Evolutionary conservation across 805 yeast genomes (phyloP).

Genomic region (Citeromyces matritensis): DNA sequence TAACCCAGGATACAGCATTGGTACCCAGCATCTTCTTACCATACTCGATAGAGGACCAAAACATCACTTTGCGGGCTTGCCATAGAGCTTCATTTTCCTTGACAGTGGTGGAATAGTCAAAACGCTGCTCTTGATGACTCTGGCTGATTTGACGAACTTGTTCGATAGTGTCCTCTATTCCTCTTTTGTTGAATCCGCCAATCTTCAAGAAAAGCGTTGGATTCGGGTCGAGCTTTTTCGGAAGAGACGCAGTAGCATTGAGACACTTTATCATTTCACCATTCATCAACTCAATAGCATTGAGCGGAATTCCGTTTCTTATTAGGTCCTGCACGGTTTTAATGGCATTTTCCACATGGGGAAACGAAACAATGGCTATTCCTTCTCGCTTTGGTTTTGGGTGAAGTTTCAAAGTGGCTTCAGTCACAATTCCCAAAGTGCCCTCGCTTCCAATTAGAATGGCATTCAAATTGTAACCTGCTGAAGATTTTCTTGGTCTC

Average conservation of each 20-base stretch:
- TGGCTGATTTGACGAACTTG: slow-evolving; percentile 28
- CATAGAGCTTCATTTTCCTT: slow-evolving; percentile 64
- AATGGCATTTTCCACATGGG: slow-evolving; percentile 52
- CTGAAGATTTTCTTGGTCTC: slow-evolving; percentile 68
- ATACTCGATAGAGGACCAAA: slow-evolving; percentile 55
- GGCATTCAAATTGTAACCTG: slow-evolving; percentile 73
- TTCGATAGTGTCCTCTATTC: slow-evolving; percentile 35
- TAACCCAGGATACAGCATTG: slow-evolving; percentile 70
- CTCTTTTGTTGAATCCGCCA: slow-evolving; percentile 40
- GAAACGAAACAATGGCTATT: slow-evolving; percentile 63
- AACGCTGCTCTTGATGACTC: slow-evolving; percentile 27
- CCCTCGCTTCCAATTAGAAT: slow-evolving; percentile 79
- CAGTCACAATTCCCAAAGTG: slow-evolving; percentile 60
- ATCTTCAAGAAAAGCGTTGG: slow-evolving; percentile 69
- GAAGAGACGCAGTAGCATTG: slow-evolving; percentile 42
- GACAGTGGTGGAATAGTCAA: slow-evolving; percentile 48
- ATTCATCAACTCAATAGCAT: slow-evolving; percentile 72
- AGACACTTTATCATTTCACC: slow-evolving; percentile 60
- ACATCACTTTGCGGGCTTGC: slow-evolving; percentile 73
- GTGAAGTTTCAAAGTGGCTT: slow-evolving; percentile 49
- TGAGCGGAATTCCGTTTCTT: slow-evolving; percentile 52
- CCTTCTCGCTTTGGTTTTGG: slow-evolving; percentile 47
- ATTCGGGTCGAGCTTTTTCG: slow-evolving; percentile 42
- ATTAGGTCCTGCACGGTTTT: slow-evolving; percentile 53
- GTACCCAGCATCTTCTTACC: slow-evolving; percentile 33